Conservation (phyloP, 257 asterid species). For the Mentha longifolia region DNA sequence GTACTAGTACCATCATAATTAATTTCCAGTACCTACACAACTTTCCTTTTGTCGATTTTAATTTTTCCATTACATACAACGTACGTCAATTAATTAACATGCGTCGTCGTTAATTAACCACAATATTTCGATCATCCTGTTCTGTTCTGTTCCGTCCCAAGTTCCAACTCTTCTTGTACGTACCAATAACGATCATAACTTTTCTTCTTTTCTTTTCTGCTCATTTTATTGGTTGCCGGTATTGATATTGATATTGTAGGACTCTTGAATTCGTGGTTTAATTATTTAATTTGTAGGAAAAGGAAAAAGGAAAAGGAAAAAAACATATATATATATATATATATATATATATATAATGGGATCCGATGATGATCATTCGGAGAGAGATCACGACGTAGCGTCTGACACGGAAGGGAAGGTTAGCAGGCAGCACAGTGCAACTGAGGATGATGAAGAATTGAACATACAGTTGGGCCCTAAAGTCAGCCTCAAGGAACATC, state of each 20-base stretch:
- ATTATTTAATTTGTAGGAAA: slow-evolving; percentile 10
- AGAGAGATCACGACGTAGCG: slow-evolving; percentile 36
- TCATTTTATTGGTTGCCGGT: too few relatives aligned
- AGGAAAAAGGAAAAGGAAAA: too few relatives aligned
- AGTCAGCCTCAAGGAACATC: slow-evolving; percentile 52
- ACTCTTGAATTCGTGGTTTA: background rate
- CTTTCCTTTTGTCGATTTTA: background rate
- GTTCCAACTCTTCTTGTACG: slow-evolving; percentile 31
- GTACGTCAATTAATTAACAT: background rate
- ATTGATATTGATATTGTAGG: background rate
- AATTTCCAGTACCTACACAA: slow-evolving; percentile 24
- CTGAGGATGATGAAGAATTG: slow-evolving; percentile 50
- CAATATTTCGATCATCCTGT: too few relatives aligned
- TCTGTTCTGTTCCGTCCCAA: background rate
- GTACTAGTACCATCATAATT: background rate
- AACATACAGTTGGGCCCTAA: slow-evolving; percentile 52
- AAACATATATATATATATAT: too few relatives aligned
- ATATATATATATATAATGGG: slow-evolving; percentile 44
- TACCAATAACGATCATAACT: background rate
- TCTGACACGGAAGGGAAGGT: slow-evolving; percentile 42
- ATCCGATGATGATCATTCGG: slow-evolving; percentile 34
- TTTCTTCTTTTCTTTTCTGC: background rate
- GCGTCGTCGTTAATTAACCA: background rate
- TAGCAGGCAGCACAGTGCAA: slow-evolving; percentile 39
- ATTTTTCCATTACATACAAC: background rate